phyloP scores from a whole-genome alignment of 108 stramenopile genomes.

The Cyclotella cryptica region DNA sequence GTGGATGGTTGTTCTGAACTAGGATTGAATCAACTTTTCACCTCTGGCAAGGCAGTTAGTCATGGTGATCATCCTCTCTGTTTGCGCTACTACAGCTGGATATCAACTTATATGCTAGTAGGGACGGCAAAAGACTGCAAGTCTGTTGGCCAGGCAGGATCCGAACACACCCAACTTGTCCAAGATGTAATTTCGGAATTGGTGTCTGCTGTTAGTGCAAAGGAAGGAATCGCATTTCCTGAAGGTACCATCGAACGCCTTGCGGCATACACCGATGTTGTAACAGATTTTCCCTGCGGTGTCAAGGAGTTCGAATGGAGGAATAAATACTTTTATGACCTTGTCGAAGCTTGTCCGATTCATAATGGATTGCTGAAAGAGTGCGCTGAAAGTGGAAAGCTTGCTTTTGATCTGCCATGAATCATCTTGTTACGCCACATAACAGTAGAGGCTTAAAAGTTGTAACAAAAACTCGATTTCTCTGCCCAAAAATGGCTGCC shows the following conservation, averaged over 20 bases:
- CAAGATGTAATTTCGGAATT: constrained; percentile 73
- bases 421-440: no score
- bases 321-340: constrained; percentile 81
- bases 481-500: no score
- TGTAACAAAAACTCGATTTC: no score
- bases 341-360: constrained; percentile 69
- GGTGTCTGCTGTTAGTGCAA: constrained; percentile 57
- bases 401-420: constrained; percentile 71
- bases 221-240: constrained; percentile 70
- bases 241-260: constrained; percentile 72
- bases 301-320: constrained; percentile 97
- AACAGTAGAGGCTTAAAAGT: no score
- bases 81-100: constrained; percentile 63
- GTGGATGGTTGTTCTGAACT: constrained; percentile 18
- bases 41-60: background rate
- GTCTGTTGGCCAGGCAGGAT: constrained; percentile 78
- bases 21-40: background rate
- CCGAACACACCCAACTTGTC: constrained; percentile 69
- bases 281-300: constrained; percentile 90
- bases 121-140: constrained; percentile 83
- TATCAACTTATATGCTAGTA: constrained; percentile 90
- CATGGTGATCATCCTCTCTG: background rate
- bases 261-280: constrained; percentile 90
- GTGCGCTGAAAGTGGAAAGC: constrained; percentile 64
- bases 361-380: constrained; percentile 74